Conservation (phyloP, 495 filamentous ascomycete genomes). For the Polyplosphaeria fusca region DNA sequence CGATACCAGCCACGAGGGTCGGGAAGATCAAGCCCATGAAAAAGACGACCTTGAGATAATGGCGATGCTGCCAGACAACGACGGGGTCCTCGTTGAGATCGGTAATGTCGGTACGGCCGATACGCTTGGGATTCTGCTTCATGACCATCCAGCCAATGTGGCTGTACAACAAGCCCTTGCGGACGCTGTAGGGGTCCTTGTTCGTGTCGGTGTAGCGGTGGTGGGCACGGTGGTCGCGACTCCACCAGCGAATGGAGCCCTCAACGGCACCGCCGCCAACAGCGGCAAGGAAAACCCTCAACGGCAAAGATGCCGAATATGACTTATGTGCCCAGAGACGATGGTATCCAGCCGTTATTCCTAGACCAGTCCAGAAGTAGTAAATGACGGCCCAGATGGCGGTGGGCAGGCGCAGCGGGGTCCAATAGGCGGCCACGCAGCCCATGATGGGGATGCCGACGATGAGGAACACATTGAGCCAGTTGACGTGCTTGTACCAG, state of each 20-base stretch:
- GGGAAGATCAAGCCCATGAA: slow-evolving; percentile 86
- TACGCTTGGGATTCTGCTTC: slow-evolving; percentile 51
- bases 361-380: slow-evolving; percentile 72
- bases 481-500: slow-evolving; percentile 97
- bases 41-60: slow-evolving; percentile 87
- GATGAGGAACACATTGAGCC: slow-evolving; percentile 75
- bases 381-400: slow-evolving; percentile 77
- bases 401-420: slow-evolving; percentile 72
- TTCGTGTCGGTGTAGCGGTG: slow-evolving; percentile 99
- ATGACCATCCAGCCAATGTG: slow-evolving; percentile 75
- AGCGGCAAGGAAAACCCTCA: slow-evolving; percentile 89
- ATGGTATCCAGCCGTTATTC: slow-evolving; percentile 37
- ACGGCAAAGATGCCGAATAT: slow-evolving; percentile 82
- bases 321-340: slow-evolving; percentile 63
- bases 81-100: slow-evolving; percentile 94
- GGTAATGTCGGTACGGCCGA: slow-evolving; percentile 91
- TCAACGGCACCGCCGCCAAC: slow-evolving; percentile 94
- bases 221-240: slow-evolving; percentile 91
- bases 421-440: slow-evolving; percentile 74
- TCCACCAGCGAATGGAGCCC: slow-evolving; percentile 97
- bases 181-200: slow-evolving; percentile 98
- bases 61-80: slow-evolving; percentile 89
- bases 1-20: slow-evolving; percentile 75
- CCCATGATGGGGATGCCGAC: slow-evolving; percentile 78
- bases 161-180: slow-evolving; percentile 95